Base-by-base conservation (phyloP, 1,284 basidiomycete species). In the Ustilago nuda region DNA sequence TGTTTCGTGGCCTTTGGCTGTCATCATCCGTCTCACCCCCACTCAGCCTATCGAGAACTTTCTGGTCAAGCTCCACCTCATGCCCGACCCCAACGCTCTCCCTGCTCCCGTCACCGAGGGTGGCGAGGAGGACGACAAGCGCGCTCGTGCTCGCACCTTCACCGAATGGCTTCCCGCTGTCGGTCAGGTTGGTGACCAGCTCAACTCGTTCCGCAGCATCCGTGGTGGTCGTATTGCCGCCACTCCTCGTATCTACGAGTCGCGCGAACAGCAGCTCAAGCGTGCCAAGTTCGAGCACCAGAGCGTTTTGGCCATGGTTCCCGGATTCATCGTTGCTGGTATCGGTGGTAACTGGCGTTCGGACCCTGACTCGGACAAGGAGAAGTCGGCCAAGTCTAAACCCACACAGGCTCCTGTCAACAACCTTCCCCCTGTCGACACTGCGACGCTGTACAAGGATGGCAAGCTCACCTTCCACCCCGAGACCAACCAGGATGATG, bases 1-100 rank as follows among this genome's bases (percentile, higher is more conserved):
- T 61, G 89, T 95, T 55, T 92, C 96, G 9, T 90, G 98, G 71
- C 96, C 95, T 3, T 88, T 98, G 78, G 97, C 94, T 62, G 91
- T 89, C 39, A 83, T 96, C 66, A 90, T 96, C 76, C 93, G 96
- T 43, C 85, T 91, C 45, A 86, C 97, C 27, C 96, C 97, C 35
- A 94, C 93, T 73, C 89, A 82, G 48, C 94, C 94, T 0, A 90
- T 95, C 80, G 92, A 94, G 81, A 88, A 88, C 33, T 62, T 93
- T 63, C 91, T 98, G 85, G 90, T 91, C 81, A 87, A 87, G 67
- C 51, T 91, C 35, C 89, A 89, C 23, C 87, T 98, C 39, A 89
- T 95, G 82, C 89, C 90, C 3, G 90, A 92, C 63, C 90, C 91
- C 3, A 88, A 91, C 77, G 86, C 85, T 11, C 90, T 95, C 1